Evolutionary conservation across 176 grass and related monocot species (phyloP).

Genomic region (Cenchrus fungigraminus): DNA sequence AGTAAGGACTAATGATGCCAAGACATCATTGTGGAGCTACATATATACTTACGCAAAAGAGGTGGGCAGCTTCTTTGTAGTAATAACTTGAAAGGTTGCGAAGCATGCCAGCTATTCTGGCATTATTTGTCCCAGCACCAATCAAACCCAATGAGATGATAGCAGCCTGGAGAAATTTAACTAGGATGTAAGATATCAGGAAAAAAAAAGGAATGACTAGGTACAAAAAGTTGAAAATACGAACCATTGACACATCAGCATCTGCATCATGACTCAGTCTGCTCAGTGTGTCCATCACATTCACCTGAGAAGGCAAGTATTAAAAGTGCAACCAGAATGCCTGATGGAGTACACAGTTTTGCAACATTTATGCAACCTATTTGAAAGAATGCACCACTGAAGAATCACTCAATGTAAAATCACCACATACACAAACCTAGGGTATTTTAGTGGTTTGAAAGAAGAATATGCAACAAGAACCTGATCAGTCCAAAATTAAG

Average conservation of each 20-base stretch:
- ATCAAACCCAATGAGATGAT: conserved; percentile 94
- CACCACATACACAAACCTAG: background rate
- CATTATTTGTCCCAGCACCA: conserved; percentile 98
- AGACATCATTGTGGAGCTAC: conserved; percentile 6
- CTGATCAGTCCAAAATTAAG: background rate
- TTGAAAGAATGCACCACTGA: conserved; percentile 2
- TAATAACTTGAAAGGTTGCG: conserved; percentile 99
- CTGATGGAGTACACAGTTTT: background rate
- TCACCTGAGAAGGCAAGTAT: conserved; percentile 63
- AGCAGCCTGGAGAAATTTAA: conserved; percentile 63
- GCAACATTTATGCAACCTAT: background rate
- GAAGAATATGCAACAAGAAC: conserved; percentile 9
- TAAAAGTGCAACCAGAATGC: conserved; percentile 17
- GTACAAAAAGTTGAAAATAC: conserved; percentile 5
- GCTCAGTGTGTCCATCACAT: conserved; percentile 98
- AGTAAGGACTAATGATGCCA: background rate
- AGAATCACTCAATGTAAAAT: background rate
- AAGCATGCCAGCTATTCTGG: conserved; percentile 98
- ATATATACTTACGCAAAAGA: conserved; percentile 89
- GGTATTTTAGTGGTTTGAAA: background rate
- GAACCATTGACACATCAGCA: conserved; percentile 93
- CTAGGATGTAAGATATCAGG: conserved; percentile 11
- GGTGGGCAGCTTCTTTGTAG: conserved; percentile 97
- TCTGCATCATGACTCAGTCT: conserved; percentile 98
- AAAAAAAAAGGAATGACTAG: conserved; percentile 9